phyloP scores from a whole-genome alignment of 495 filamentous ascomycete genomes.

The Acidiella bohemica region DNA sequence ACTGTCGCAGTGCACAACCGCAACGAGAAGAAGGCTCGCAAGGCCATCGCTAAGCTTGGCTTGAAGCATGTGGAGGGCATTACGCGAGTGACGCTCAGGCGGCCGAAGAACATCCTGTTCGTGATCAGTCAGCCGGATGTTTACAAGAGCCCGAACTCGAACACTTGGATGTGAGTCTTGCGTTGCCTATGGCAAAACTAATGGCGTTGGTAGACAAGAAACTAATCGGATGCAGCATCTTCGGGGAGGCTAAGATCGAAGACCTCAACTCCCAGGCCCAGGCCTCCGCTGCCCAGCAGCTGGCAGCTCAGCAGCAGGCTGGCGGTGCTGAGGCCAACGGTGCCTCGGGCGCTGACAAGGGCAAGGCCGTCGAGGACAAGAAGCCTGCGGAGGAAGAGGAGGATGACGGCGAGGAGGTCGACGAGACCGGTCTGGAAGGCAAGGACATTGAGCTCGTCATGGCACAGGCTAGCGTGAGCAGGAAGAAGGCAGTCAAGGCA shows the following conservation, averaged over 20 bases:
- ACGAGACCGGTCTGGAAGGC: conserved; percentile 81
- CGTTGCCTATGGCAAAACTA: neutral
- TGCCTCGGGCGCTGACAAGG: conserved; percentile 42
- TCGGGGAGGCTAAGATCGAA: conserved; percentile 99
- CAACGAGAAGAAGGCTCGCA: conserved; percentile 99
- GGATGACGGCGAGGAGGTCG: conserved; percentile 90
- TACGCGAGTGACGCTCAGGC: conserved; percentile 89
- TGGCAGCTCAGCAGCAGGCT: conserved; percentile 50
- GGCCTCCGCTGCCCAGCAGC: conserved; percentile 81
- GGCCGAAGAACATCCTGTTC: conserved; percentile 99
- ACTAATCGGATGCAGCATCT: conserved; percentile 52
- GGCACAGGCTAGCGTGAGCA: conserved; percentile 87
- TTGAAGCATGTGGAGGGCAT: conserved; percentile 93
- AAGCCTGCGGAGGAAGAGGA: conserved; percentile 73
- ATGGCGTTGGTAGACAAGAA: neutral
- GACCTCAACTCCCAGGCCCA: conserved; percentile 96
- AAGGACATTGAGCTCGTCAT: conserved; percentile 99
- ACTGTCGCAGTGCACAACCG: conserved; percentile 85
- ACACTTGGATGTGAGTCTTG: conserved; percentile 87
- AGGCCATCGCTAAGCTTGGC: conserved; percentile 95
- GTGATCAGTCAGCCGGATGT: conserved; percentile 99
- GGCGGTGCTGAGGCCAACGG: conserved; percentile 42
- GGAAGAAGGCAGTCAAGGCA: conserved; percentile 97
- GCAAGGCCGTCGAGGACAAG: conserved; percentile 66
- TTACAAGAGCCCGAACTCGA: conserved; percentile 95